phyloP scores from a whole-genome alignment of 78 protist species.

The Chrysochromulina parva region DNA sequence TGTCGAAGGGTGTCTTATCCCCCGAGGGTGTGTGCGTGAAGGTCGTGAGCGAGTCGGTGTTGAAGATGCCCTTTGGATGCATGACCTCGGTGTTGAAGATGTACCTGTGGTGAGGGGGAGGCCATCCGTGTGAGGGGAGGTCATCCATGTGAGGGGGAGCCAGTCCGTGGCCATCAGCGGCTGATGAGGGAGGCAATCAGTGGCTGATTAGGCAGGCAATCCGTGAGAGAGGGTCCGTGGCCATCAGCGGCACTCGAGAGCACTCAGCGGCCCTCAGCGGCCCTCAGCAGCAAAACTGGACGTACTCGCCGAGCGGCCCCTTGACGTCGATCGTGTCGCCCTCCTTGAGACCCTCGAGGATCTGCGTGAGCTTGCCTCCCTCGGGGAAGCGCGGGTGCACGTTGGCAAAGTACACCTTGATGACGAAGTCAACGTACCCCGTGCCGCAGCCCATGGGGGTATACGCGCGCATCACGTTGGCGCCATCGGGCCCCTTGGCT shows the following conservation, averaged over 20 bases:
- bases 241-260: too few relatives aligned
- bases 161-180: too few relatives aligned
- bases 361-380: slow-evolving; percentile 27
- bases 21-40: background rate
- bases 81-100: background rate
- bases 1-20: background rate
- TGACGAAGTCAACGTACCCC: slow-evolving; percentile 76
- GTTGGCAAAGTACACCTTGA: slow-evolving; percentile 63
- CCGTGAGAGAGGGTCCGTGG: too few relatives aligned
- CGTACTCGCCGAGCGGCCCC: slow-evolving; percentile 63
- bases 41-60: background rate
- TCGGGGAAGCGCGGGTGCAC: slow-evolving; percentile 33
- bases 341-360: background rate
- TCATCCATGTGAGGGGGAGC: too few relatives aligned
- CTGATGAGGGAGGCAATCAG: too few relatives aligned
- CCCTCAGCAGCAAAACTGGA: too few relatives aligned
- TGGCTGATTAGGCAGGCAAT: too few relatives aligned
- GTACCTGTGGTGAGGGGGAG: background rate
- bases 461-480: slow-evolving; percentile 66
- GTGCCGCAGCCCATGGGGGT: slow-evolving; percentile 69
- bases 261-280: too few relatives aligned
- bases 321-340: slow-evolving; percentile 68
- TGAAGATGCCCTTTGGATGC: background rate
- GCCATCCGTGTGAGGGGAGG: too few relatives aligned
- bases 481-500: too few relatives aligned